Evolutionary conservation across 1,284 basidiomycete genomes (phyloP), one percentile per base, ranked within the genome.

Genomic region (Athelia psychrophila): DNA sequence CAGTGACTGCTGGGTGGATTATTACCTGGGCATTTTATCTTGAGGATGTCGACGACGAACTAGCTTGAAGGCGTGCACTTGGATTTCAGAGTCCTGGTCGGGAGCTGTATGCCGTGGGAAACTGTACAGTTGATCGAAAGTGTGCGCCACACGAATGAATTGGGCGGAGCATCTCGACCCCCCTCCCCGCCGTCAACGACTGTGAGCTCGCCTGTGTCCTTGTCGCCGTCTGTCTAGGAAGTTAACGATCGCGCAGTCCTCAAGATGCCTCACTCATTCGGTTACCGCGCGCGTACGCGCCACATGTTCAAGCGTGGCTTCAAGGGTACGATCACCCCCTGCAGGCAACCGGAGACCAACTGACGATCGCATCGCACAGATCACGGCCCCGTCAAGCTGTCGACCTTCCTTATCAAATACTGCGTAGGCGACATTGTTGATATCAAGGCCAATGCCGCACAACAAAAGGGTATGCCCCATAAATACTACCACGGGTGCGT

Each of bases 391-490:
- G 83, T 96, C 60, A 91, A 92, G 73, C 63, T 98, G 68, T 94
- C 95, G 62, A 98, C 95, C 50, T 99, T 86, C 86, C 79, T 99
- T 69, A 84, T 89, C 70, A 84, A 86, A 77, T 99, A 91, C 87
- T 86, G 88, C 65, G 84, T 98, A 62, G 96, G 96, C 61, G 96
- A 99, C 75, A 98, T 99, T 68, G 96, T 99, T 65, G 96, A 99
- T 80, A 99, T 99, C 84, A 97, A 97, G 81, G 96, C 96, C 65
- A 98, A 99, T 73, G 86, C 95, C 57, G 93, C 95, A 50, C 91
- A 98, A 77, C 97, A 99, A 85, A 97, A 96, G 90, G 96, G 96
- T 75, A 98, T 99, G 94, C 95, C 96, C 71, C 95, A 98, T 84
- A 98, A 98, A 78, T 95, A 80, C 80, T 92, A 92, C 77, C 89